Base-by-base conservation (phyloP, 345 rosid genomes). In the Acer saccharum region DNA sequence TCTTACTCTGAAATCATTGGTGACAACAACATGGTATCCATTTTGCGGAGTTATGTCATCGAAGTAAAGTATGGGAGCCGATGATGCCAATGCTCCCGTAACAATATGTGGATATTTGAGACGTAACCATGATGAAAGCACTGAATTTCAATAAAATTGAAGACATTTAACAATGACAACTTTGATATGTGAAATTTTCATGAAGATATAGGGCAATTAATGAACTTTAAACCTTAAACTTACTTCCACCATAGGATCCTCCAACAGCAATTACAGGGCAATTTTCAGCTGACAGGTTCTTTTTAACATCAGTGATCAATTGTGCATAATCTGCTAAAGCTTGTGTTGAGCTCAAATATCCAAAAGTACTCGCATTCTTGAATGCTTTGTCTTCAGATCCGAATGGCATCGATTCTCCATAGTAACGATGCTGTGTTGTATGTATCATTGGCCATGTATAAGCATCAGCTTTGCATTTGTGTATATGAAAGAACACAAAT, bases 211-310 rank as follows among this genome's bases (percentile, higher is more conserved):
- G 11, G 8, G 46, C 46, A 43, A 0, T 21, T 14, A 25, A 20
- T n/a, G 21, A 74, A 41, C 17, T 29, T 6, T 35, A 35, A 74
- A 41, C 17, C 21, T 6, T 35, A 35, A 7, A 69, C 81, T 65
- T 74, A 77, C 83, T 83, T 70, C 83, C 86, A 44, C 83, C 83
- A 27, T 80, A 83, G 18, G 86, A 80, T 73, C 74, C 86, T n/a
- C 83, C 86, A 39, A 78, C 35, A 2, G 81, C 78, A 74, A 83
- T 68, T 29, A 69, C 80, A 0, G 86, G 82, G 23, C 71, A 83
- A 65, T 74, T 48, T 61, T 77, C 71, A 44, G 81, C 77, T 16
- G 81, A 73, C n/a, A 78, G 70, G 18, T 75, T 78, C 32, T 78
- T 78, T 76, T 78, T 78, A 18, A 84, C 61, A n/a, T 84, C 75